Conservation (phyloP, 2,329 filamentous ascomycete genomes). For the Ophiostoma tasmaniense region DNA sequence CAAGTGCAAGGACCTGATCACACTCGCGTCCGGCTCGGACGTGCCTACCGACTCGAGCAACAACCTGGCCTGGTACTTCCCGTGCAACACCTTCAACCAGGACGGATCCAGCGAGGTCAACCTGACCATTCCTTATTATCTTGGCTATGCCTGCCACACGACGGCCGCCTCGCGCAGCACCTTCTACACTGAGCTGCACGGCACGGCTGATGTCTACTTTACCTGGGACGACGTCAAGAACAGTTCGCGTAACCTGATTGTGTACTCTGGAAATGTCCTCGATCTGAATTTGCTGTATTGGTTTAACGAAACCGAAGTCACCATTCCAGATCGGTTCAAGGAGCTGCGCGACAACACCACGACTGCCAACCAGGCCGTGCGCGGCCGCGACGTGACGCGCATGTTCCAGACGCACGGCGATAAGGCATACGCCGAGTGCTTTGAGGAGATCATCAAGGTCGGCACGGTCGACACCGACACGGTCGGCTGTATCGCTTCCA, state of each 20-base stretch:
- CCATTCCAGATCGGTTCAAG: constrained; percentile 67
- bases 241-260: constrained; percentile 76
- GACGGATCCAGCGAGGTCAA: constrained; percentile 80
- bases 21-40: constrained; percentile 57
- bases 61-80: constrained; percentile 92
- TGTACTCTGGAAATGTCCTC: constrained; percentile 89
- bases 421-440: constrained; percentile 75
- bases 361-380: constrained; percentile 52
- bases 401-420: constrained; percentile 71
- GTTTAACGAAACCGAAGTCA: constrained; percentile 79
- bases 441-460: constrained; percentile 91
- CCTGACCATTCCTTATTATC: constrained; percentile 60
- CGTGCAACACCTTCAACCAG: constrained; percentile 84
- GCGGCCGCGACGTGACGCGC: constrained; percentile 81
- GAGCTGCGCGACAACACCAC: constrained; percentile 63
- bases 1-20: constrained; percentile 87
- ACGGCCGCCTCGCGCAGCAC: constrained; percentile 55
- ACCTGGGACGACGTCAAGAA: constrained; percentile 94
- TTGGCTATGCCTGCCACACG: constrained; percentile 86
- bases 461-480: constrained; percentile 93
- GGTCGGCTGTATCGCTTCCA: constrained; percentile 92
- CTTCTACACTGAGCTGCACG: constrained; percentile 63
- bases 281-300: constrained; percentile 82
- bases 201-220: constrained; percentile 83
- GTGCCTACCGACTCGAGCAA: constrained; percentile 67